phyloP scores from a whole-genome alignment of 2,329 filamentous ascomycete species.

The Mycosphaerella arachidis region DNA sequence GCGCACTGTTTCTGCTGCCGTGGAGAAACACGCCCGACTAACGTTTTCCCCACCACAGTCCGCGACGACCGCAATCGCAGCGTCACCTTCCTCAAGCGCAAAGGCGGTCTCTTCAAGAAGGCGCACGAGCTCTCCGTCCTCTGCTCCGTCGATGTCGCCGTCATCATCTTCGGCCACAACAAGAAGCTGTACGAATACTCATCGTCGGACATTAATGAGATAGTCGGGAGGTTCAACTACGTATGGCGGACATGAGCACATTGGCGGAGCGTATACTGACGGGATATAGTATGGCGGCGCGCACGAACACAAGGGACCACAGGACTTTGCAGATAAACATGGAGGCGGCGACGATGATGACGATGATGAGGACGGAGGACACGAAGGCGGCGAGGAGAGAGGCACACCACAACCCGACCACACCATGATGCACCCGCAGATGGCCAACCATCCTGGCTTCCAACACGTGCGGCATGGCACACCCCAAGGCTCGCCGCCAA shows the following conservation, averaged over 20 bases:
- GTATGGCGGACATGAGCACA: constrained; percentile 53
- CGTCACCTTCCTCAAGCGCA: constrained; percentile 89
- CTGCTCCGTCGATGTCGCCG: constrained; percentile 95
- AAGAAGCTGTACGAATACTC: constrained; percentile 99
- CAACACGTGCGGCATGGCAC: constrained; percentile 77
- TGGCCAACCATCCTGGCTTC: constrained; percentile 58
- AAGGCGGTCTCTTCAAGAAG: constrained; percentile 98
- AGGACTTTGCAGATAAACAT: constrained; percentile 78
- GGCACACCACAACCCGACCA: constrained; percentile 63
- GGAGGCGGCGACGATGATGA: constrained; percentile 74
- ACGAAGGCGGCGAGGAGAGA: constrained; percentile 44
- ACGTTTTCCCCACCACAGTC: constrained; percentile 15
- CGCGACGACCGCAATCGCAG: constrained; percentile 23
- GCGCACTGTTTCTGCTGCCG: neutral
- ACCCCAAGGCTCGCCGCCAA: constrained; percentile 82
- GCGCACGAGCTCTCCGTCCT: constrained; percentile 96
- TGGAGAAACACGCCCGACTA: neutral
- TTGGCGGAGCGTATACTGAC: constrained; percentile 14
- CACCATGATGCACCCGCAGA: constrained; percentile 46
- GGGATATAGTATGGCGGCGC: constrained; percentile 72
- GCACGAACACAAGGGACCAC: constrained; percentile 93
- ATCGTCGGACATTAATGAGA: constrained; percentile 86
- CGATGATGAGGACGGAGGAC: constrained; percentile 64
- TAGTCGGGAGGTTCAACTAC: constrained; percentile 83
- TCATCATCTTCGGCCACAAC: constrained; percentile 97